Base-by-base conservation (phyloP, 805 yeast species). In the Kodamaea kaohsiungensis region DNA sequence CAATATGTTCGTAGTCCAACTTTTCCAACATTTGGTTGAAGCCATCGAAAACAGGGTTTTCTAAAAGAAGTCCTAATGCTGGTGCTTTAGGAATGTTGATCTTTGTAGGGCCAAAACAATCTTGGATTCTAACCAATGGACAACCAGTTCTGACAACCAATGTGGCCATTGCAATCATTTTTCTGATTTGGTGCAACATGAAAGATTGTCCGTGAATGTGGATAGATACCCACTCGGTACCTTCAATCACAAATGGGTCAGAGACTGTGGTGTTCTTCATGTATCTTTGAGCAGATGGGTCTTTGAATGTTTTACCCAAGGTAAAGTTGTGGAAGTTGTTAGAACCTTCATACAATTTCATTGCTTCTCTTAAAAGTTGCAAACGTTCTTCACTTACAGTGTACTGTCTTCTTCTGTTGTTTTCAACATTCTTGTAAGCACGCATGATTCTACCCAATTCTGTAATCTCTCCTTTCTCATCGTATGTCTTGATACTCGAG, bases 171-270 rank as follows among this genome's bases (percentile, higher is more conserved):
- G 97, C 93, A 56, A 95, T 90, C 98, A 95, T 95, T 68, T 95
- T 95, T 68, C 99, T 85, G 66, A 95, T 95, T 78, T 93, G 99
- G 73, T 93, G 98, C 59, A 95, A 79, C 98, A 95, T 95, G 71
- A 95, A 95, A 2, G 97, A 90, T 73, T 95, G 99, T 7, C 99
- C 99, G 69, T 95, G 99, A 60, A 95, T 90, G 75, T 93, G 92
- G 65, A 95, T 87, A 1, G 97, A 89, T 1, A 90, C 81, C 99
- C 99, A 95, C 67, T 95, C 98, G 6, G 97, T 91, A 47, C 89
- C 91, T 65, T 92, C 89, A 60, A 93, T 92, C 50, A 91, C 87
- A 69, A 91, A 89, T 1, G 98, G 98, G 1, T 89, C 96, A 15
- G 91, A 82, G 0, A 91, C 96, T 0, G 81, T 78, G 48, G 93